Base-by-base conservation (phyloP, 352 stramenopile genomes). In the Phytophthora citrophthora region DNA sequence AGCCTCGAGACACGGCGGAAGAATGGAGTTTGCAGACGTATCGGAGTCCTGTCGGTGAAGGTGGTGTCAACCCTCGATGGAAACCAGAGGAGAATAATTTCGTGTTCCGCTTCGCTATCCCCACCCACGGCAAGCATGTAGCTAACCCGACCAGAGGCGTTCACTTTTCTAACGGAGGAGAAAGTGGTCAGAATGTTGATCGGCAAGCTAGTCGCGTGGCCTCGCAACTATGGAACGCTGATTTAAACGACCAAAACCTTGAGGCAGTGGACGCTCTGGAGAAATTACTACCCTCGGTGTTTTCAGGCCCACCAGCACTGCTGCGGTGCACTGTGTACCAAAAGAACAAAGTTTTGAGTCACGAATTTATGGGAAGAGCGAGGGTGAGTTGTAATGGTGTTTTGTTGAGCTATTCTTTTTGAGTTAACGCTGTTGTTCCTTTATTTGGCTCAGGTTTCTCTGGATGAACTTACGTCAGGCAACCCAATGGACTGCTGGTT, bases 11-110 rank as follows among this genome's bases (percentile, higher is more conserved):
- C 24, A 75, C 63, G 20, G 73, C 81, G 15, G 81, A 93, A 38
- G 72, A 84, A 38, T 95, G 86, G 86, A 82, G 70, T 65, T 70
- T 95, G 20, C 76, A 89, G 56, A 88, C 81, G 18, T 92, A 93
- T 58, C 84, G 86, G 26, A 93, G 83, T 47, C 67, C 80, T 24
- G 75, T 82, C 41, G 81, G 60, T 54, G 64, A 64, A 48, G 74
- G 81, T 0, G 80, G 82, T 4, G 69, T 81, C 18, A 86, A 89
- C 55, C 83, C 86, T 11, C 69, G 45, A 23, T 95, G 86, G 86
- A 70, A 62, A 23, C 13, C 57, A 3, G 40, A 48, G 0, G 71
- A 91, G 6, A 88, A 91, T 63, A 69, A 71, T 29, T 95, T 91
- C 46, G 53, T 60, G 10, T 95, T 93, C 54, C 83, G 84, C 16